Conservation (phyloP, 441 rosid species). For the Oxalis stricta region DNA sequence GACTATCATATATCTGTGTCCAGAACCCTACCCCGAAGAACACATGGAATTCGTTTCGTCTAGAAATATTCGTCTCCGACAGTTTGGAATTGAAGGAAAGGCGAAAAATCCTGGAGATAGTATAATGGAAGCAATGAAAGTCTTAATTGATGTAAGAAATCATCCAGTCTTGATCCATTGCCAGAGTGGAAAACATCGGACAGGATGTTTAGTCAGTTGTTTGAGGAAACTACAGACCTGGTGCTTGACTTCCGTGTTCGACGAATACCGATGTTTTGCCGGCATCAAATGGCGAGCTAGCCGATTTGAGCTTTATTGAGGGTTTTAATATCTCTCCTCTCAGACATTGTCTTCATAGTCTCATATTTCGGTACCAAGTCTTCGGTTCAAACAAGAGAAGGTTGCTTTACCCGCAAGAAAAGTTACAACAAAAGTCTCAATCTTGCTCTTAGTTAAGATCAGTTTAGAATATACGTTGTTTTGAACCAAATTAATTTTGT, state of each 20-base stretch:
- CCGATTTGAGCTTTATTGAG: constrained; percentile 56
- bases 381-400: constrained; percentile 76
- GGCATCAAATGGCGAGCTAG: constrained; percentile 50
- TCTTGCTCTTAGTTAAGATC: too few relatives aligned
- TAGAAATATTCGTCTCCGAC: constrained; percentile 53
- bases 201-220: constrained; percentile 87
- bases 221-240: constrained; percentile 80
- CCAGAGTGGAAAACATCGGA: constrained; percentile 90
- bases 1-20: constrained; percentile 88
- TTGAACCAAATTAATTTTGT: too few relatives aligned
- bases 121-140: constrained; percentile 56
- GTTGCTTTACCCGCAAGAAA: constrained; percentile 48
- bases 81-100: constrained; percentile 76
- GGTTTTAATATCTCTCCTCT: constrained; percentile 34
- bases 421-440: too few relatives aligned
- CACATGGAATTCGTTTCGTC: constrained; percentile 44
- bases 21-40: constrained; percentile 77
- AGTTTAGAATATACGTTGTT: too few relatives aligned
- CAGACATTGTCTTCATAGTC: constrained; percentile 53
- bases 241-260: constrained; percentile 66
- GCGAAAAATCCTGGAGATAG: constrained; percentile 51
- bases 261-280: constrained; percentile 62
- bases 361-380: constrained; percentile 70
- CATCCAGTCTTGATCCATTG: constrained; percentile 89
- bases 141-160: constrained; percentile 75